These are phyloP conservation scores for Leccinum obscurum DNA, from an alignment of 768 basidiomycete genomes.

Conservation along the genomic window DNA sequence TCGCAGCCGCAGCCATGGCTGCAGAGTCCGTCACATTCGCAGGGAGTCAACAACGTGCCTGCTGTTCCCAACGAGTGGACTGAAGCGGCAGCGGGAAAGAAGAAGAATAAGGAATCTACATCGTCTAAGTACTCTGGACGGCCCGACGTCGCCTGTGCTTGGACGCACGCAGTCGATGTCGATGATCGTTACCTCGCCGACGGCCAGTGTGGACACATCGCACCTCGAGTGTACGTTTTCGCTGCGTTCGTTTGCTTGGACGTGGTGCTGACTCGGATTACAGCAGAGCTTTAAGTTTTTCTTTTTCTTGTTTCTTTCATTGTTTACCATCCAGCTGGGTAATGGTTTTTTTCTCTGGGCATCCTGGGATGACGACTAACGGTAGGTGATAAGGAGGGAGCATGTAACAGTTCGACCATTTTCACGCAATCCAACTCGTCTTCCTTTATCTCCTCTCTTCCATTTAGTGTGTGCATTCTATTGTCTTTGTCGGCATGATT, in stretches of 20 bases:
- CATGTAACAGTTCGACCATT: slow-evolving; percentile 22
- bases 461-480: not conserved
- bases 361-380: not conserved
- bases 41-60: not conserved
- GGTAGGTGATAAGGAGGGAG: not conserved
- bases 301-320: not conserved
- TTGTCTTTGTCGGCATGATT: not conserved
- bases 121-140: not conserved
- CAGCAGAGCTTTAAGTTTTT: slow-evolving; percentile 24
- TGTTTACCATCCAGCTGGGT: not conserved
- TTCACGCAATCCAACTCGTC: slow-evolving; percentile 7
- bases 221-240: slow-evolving; percentile 15
- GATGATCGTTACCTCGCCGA: slow-evolving; percentile 20
- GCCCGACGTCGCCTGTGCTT: slow-evolving; percentile 15
- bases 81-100: not conserved
- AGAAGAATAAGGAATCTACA: not conserved
- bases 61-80: not conserved
- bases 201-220: slow-evolving; percentile 5
- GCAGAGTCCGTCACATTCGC: slow-evolving; percentile 5
- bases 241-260: not conserved
- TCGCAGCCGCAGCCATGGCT: not conserved
- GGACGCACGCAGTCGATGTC: slow-evolving; percentile 32
- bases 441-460: not conserved
- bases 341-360: slow-evolving; percentile 2
- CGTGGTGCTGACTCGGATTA: slow-evolving; percentile 1